These are phyloP conservation scores for Coelastrella sp. DNA, from an alignment of 139 green algal species.

Conservation along the genomic window DNA sequence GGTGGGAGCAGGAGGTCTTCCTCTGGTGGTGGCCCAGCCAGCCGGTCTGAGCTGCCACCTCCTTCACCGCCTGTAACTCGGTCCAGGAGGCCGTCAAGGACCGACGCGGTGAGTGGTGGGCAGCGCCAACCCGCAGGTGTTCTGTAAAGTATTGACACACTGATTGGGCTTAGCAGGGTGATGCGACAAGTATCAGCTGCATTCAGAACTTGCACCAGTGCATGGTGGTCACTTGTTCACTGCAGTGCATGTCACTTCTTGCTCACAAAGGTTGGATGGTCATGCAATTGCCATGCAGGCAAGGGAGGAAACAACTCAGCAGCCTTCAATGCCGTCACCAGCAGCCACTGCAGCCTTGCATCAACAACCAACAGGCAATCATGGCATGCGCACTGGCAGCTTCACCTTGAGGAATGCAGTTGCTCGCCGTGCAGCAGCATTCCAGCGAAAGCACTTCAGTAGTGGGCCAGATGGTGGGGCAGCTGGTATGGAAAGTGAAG, in stretches of 20 bases:
- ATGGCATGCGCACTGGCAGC: constrained; percentile 5
- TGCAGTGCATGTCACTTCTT: too few species aligned
- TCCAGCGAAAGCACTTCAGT: constrained; percentile 60
- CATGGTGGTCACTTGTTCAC: too few species aligned
- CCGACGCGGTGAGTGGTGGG: constrained; percentile 22
- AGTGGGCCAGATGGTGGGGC: not conserved
- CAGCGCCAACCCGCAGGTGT: not conserved
- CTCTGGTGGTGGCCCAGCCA: not conserved
- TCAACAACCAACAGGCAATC: not conserved
- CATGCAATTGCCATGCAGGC: not conserved
- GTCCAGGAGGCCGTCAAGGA: constrained; percentile 18
- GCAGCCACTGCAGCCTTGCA: constrained; percentile 19
- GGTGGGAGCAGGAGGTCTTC: constrained; percentile 20
- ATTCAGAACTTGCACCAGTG: too few species aligned
- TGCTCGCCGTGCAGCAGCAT: constrained; percentile 44
- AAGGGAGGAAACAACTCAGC: not conserved
- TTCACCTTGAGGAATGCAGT: constrained; percentile 47
- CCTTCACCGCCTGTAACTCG: constrained; percentile 43
- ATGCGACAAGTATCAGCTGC: not conserved
- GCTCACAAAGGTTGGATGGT: not conserved
- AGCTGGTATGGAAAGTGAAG: constrained; percentile 58
- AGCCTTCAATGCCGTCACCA: constrained; percentile 14
- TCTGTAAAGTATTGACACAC: not conserved
- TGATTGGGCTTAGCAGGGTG: not conserved
- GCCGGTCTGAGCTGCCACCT: constrained; percentile 14